Conservation (phyloP, 1,284 basidiomycete species). For the Ustilago sp. region DNA sequence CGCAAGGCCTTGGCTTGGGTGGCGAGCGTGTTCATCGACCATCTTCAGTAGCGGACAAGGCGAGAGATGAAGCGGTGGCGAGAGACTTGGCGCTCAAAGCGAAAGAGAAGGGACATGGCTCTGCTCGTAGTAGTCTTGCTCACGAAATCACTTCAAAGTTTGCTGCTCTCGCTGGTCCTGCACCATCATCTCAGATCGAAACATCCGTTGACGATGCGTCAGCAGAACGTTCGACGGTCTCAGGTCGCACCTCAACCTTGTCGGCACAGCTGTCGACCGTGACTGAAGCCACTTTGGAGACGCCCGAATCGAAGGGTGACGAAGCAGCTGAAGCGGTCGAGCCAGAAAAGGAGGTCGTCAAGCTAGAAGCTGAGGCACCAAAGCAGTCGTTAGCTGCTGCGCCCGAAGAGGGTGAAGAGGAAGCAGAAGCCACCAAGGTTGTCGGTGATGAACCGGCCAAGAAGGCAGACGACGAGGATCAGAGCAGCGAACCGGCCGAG, state of each 20-base stretch:
- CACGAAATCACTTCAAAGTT: conserved; percentile 3
- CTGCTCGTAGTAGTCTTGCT: conserved; percentile 27
- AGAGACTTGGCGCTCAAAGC: conserved; percentile 48
- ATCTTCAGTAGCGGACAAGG: conserved; percentile 51
- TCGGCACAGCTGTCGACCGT: conserved; percentile 1
- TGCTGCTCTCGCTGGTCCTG: conserved; percentile 3
- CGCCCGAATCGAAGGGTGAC: conserved; percentile 1
- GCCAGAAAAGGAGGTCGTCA: background rate
- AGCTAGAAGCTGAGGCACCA: background rate
- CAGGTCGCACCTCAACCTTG: conserved; percentile 1
- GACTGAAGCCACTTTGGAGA: conserved; percentile 4
- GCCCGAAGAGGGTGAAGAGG: background rate
- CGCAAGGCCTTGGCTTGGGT: conserved; percentile 44
- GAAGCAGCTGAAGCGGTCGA: conserved; percentile 6
- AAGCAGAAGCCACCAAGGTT: conserved; percentile 4
- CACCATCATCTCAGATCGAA: conserved; percentile 20
- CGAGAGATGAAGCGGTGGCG: conserved; percentile 52
- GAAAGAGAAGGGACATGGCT: conserved; percentile 43
- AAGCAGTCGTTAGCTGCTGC: background rate
- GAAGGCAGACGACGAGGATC: background rate
- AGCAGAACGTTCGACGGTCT: conserved; percentile 3
- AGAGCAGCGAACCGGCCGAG: background rate
- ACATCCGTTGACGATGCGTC: conserved; percentile 10
- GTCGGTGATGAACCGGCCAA: background rate
- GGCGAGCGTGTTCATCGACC: conserved; percentile 48